Evolutionary conservation across 305 asterid species (phyloP).

Genomic region (Euphrasia arctica): DNA sequence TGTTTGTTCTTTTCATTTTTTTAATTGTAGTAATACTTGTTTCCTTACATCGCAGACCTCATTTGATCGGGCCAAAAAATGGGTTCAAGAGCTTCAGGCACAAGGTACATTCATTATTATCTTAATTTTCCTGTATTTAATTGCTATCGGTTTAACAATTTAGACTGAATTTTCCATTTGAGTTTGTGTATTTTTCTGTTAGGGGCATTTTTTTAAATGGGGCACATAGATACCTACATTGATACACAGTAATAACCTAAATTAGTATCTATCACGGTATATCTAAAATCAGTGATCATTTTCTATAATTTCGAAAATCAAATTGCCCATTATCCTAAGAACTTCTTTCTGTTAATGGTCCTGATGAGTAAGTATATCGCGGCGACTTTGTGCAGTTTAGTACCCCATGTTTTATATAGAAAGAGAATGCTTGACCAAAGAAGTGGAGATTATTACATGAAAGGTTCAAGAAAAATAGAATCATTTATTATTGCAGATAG

Average conservation of each 20-base stretch:
- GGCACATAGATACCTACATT: too few species aligned
- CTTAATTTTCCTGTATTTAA: neutral
- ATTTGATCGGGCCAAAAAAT: slow-evolving; percentile 58
- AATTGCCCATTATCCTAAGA: too few species aligned
- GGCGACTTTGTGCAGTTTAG: too few species aligned
- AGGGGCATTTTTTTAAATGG: too few species aligned
- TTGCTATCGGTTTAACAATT: neutral
- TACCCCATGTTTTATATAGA: too few species aligned
- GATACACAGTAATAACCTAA: too few species aligned
- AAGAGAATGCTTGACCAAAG: neutral
- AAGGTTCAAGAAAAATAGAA: neutral
- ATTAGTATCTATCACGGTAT: too few species aligned
- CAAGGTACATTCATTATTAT: slow-evolving; percentile 38
- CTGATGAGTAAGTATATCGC: too few species aligned
- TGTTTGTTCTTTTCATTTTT: slow-evolving; percentile 6
- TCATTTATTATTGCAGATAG: neutral
- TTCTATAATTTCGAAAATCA: too few species aligned
- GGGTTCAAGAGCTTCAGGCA: slow-evolving; percentile 66
- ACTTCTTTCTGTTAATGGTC: neutral
- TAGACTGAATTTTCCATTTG: neutral
- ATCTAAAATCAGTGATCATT: too few species aligned
- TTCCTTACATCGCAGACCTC: slow-evolving; percentile 37
- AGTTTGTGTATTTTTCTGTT: neutral
- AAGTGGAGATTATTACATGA: neutral
- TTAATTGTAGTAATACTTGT: slow-evolving; percentile 12